phyloP scores from a whole-genome alignment of 164 flowering plant genomes.

The Santalum album region DNA sequence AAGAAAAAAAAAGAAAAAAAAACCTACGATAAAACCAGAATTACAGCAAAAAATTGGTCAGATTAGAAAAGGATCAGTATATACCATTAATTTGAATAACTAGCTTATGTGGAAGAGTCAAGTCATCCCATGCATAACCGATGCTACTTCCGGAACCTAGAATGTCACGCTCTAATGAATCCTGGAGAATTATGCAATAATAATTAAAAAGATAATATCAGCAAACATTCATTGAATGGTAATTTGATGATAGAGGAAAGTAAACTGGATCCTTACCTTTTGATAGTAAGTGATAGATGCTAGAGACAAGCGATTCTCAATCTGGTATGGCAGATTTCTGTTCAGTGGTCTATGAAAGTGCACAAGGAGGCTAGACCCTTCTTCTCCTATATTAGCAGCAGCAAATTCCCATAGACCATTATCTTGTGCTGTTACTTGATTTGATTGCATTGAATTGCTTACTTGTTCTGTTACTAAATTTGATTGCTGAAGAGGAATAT shows the following conservation, averaged over 20 bases:
- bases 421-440: constrained; percentile 14
- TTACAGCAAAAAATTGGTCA: too few species aligned
- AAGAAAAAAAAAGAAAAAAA: too few species aligned
- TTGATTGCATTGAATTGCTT: constrained; percentile 4
- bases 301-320: constrained; percentile 63
- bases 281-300: constrained; percentile 66
- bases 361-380: constrained; percentile 66
- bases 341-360: constrained; percentile 55
- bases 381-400: constrained; percentile 62
- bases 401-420: constrained; percentile 37
- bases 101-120: constrained; percentile 76
- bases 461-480: constrained; percentile 14
- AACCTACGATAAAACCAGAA: too few species aligned
- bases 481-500: constrained; percentile 20
- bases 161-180: constrained; percentile 51
- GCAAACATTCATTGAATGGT: constrained; percentile 5
- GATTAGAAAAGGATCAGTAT: neutral
- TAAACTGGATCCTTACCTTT: constrained; percentile 46
- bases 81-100: constrained; percentile 63
- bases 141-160: constrained; percentile 46
- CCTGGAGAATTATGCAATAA: constrained; percentile 33
- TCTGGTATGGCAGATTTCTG: constrained; percentile 58
- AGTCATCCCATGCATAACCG: constrained; percentile 85
- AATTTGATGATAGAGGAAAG: neutral
- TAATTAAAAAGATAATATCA: constrained; percentile 1